Evolutionary conservation across 2,329 filamentous ascomycete genomes (phyloP), one percentile per base, ranked within the genome.

Genomic region (Penicillium olsonii): DNA sequence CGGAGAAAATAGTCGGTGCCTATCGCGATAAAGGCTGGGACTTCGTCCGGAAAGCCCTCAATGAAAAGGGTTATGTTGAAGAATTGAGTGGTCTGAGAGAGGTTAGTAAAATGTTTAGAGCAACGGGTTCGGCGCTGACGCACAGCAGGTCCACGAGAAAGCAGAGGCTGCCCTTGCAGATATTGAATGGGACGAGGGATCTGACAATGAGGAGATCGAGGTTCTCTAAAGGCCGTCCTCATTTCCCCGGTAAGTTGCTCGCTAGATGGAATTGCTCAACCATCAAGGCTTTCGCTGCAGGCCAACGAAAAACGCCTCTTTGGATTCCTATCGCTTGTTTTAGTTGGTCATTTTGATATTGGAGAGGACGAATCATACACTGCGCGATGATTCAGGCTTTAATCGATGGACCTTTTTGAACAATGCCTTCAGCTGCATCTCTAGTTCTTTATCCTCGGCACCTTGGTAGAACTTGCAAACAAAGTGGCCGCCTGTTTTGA

Each of bases 401-500:
- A 95, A 88, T 52, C 92, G 81, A 62, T 87, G 79, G 2, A 99
- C 94, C 59, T 83, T 88, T 15, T 77, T 74, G 67, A 99, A 99
- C 61, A 96, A 75, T 41, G 79, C 83, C 67, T 83, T 89, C 34
- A 99, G 76, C 60, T 83, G 83, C 53, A 73, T 78, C 74, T 96
- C 90, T 10, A 99, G 73, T 1, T 75, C 77, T 71, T 88, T 92
- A 65, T 97, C 92, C 69, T 96, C 92, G 5, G 79, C 70, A 3
- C 94, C 94, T 69, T 95, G 90, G 70, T 97, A 99, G 72, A 95
- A 99, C 71, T 99, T 99, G 81, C 92, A 96, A 37, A 99, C 82
- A 62, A 99, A 96, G 68, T 95, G 87, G 2, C 95, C 94, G 17
- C 90, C 90, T 3, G 82, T 73, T 60, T 83, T 86, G 18, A 99